Conservation (phyloP, 1,284 basidiomycete species). For the Coniophora puteana region DNA sequence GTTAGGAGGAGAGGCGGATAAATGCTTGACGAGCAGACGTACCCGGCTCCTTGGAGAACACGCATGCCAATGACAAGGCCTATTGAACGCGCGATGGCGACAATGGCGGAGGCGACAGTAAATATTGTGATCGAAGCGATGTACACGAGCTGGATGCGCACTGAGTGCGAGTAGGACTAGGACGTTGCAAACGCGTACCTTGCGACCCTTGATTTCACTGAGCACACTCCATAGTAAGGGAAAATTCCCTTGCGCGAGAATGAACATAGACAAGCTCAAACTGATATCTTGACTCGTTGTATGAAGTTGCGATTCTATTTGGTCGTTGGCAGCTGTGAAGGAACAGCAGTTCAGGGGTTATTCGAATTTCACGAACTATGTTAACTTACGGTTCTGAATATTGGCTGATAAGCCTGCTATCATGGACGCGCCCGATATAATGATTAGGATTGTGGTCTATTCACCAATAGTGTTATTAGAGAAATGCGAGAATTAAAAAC, state of each 20-base stretch:
- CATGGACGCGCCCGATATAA: conserved; percentile 61
- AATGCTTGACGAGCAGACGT: conserved; percentile 11
- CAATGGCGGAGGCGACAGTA: conserved; percentile 59
- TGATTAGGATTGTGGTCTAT: conserved; percentile 50
- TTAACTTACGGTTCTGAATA: conserved; percentile 63
- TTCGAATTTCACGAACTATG: conserved; percentile 5
- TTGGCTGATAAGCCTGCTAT: conserved; percentile 69
- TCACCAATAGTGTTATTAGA: neutral
- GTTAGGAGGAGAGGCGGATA: neutral
- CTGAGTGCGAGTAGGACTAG: neutral
- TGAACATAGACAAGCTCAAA: conserved; percentile 73
- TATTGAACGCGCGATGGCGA: conserved; percentile 61
- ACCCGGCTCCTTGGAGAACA: conserved; percentile 64
- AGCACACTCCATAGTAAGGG: conserved; percentile 72
- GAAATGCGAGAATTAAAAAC: neutral
- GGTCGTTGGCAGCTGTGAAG: conserved; percentile 58
- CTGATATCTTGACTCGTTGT: conserved; percentile 71
- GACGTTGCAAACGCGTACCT: conserved; percentile 36
- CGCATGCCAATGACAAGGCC: conserved; percentile 72
- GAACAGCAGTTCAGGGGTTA: conserved; percentile 7
- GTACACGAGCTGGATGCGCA: conserved; percentile 54
- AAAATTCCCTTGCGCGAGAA: conserved; percentile 67
- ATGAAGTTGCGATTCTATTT: conserved; percentile 64
- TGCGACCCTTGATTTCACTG: conserved; percentile 79
- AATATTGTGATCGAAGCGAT: conserved; percentile 59